phyloP scores from a whole-genome alignment of 345 rosid genomes.

The Fremontodendron californicum region DNA sequence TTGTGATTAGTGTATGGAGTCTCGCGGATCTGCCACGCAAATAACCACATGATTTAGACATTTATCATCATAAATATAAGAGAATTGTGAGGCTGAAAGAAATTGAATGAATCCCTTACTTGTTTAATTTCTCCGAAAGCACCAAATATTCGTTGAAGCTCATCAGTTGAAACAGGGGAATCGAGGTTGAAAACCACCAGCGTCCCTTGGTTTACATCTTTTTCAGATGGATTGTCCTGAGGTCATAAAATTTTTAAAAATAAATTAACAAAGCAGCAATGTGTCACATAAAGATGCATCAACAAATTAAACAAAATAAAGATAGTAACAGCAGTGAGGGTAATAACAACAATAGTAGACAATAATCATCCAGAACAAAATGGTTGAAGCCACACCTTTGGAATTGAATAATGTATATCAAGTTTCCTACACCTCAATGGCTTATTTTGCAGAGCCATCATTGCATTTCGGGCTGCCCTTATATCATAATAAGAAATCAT shows the following conservation, averaged over 20 bases:
- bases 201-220: constrained; percentile 53
- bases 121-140: constrained; percentile 70
- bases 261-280: neutral
- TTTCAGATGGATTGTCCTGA: constrained; percentile 55
- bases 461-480: constrained; percentile 82
- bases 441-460: constrained; percentile 64
- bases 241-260: constrained; percentile 7
- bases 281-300: neutral
- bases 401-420: constrained; percentile 77
- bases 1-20: constrained; percentile 50
- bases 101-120: constrained; percentile 31
- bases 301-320: constrained; percentile 1
- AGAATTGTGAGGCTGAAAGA: neutral
- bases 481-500: constrained; percentile 82
- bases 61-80: neutral
- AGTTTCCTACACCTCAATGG: constrained; percentile 61
- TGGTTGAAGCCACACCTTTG: constrained; percentile 47
- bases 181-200: constrained; percentile 56
- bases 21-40: constrained; percentile 57
- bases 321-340: neutral
- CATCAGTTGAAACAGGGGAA: constrained; percentile 57
- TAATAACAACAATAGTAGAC: constrained; percentile 7
- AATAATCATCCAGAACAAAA: neutral
- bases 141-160: constrained; percentile 47
- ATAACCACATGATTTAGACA: constrained; percentile 2